A percentile compares a stretch with the other conserved stretches of the same genome.
Conservation (phyloP, 805 yeast genomes). For the Lachancea mirantina region DNA sequence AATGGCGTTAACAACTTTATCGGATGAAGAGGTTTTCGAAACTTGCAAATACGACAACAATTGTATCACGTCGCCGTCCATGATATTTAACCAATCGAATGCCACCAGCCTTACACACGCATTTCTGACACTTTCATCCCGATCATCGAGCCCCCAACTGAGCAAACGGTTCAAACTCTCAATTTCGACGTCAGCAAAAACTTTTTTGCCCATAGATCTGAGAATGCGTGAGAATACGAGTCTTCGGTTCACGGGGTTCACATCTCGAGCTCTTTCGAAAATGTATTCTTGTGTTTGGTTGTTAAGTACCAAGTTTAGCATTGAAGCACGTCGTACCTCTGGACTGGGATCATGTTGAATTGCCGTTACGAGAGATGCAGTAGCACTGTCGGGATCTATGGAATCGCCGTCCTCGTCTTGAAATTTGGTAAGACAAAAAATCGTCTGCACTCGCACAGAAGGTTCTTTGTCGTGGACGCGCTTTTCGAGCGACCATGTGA, state of each 20-base stretch:
- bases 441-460: conserved; percentile 74
- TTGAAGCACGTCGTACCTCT: conserved; percentile 82
- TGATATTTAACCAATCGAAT: conserved; percentile 60
- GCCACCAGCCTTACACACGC: conserved; percentile 71
- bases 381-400: conserved; percentile 39
- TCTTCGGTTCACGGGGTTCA: conserved; percentile 62
- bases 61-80: conserved; percentile 63
- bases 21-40: conserved; percentile 59
- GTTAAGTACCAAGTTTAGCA: conserved; percentile 59
- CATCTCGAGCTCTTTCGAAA: conserved; percentile 78
- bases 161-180: conserved; percentile 59
- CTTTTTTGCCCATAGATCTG: conserved; percentile 58
- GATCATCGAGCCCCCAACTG: conserved; percentile 80
- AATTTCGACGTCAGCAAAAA: conserved; percentile 29
- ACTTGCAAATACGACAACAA: conserved; percentile 68
- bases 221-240: conserved; percentile 62
- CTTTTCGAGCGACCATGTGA: conserved; percentile 53
- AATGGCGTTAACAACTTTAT: conserved; percentile 54
- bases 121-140: conserved; percentile 63
- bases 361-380: conserved; percentile 40
- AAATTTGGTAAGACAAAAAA: conserved; percentile 68
- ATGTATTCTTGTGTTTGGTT: conserved; percentile 47
- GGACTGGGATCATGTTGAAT: conserved; percentile 75
- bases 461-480: conserved; percentile 73
- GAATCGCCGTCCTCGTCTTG: conserved; percentile 45